Percentiles rank a stretch among this genome's conserved stretches.
These are phyloP conservation scores for Claviceps purpurea DNA, from an alignment of 2,329 filamentous ascomycete species.

Conservation along the genomic window DNA sequence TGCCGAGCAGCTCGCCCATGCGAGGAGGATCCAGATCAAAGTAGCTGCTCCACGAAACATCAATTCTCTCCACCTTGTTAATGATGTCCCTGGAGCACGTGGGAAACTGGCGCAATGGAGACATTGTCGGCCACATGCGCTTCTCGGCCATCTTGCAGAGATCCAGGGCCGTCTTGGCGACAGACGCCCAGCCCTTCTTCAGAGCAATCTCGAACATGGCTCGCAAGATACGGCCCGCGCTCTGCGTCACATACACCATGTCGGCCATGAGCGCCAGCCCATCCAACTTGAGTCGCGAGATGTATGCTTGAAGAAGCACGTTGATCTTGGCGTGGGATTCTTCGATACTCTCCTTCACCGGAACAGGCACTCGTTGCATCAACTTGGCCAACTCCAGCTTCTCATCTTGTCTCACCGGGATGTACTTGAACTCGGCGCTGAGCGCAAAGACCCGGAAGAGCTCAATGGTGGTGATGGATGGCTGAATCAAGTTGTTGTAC, in stretches of 20 bases:
- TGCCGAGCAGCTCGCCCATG: slow-evolving; percentile 86
- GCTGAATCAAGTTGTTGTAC: slow-evolving; percentile 91
- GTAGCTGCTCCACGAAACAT: slow-evolving; percentile 85
- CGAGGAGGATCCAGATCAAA: slow-evolving; percentile 93
- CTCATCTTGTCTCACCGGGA: slow-evolving; percentile 92
- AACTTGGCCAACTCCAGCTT: slow-evolving; percentile 92
- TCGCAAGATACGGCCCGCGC: slow-evolving; percentile 85
- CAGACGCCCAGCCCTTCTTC: slow-evolving; percentile 90
- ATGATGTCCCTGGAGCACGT: slow-evolving; percentile 72
- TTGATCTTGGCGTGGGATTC: slow-evolving; percentile 98
- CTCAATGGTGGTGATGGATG: slow-evolving; percentile 84
- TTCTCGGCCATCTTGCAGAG: slow-evolving; percentile 99
- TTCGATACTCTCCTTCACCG: slow-evolving; percentile 94
- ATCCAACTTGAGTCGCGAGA: slow-evolving; percentile 85
- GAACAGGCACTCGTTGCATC: slow-evolving; percentile 78
- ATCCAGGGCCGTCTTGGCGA: slow-evolving; percentile 83
- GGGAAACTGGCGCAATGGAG: slow-evolving; percentile 81
- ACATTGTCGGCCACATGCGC: slow-evolving; percentile 99
- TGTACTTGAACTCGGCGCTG: slow-evolving; percentile 98
- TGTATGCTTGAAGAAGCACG: slow-evolving; percentile 89
- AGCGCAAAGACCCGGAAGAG: slow-evolving; percentile 92
- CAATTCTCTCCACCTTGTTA: slow-evolving; percentile 85
- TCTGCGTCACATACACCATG: slow-evolving; percentile 97
- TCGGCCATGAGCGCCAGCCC: slow-evolving; percentile 95
- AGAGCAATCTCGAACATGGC: slow-evolving; percentile 96